Evolutionary conservation across 257 asterid genomes (phyloP).

Genomic region (Penstemon barbatus): DNA sequence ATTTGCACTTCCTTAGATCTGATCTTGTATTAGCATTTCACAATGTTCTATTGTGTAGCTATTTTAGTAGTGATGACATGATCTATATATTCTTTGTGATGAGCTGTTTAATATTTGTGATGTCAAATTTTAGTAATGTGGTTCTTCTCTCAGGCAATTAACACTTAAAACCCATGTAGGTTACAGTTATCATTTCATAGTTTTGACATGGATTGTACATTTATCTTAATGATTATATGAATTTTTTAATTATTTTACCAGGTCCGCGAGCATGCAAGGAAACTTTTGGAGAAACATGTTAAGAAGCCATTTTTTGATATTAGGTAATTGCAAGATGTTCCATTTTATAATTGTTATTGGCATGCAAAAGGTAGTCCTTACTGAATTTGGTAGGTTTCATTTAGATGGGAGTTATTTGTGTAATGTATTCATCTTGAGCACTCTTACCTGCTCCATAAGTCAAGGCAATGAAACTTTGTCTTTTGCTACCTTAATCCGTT

Average conservation of each 20-base stretch:
- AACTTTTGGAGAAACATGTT: conserved; percentile 89
- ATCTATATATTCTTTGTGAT: not conserved
- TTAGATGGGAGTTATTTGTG: not conserved
- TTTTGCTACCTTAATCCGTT: not conserved
- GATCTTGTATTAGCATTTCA: not conserved
- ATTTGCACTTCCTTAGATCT: not conserved
- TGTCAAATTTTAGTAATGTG: conserved; percentile 3
- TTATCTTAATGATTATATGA: conserved; percentile 13
- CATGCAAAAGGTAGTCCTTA: not conserved
- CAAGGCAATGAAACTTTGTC: not conserved
- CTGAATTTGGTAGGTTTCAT: not conserved
- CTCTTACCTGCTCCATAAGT: not conserved
- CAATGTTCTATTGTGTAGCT: not conserved
- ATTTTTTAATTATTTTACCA: conserved; percentile 32
- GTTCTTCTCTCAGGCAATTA: not conserved
- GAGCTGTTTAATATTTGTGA: not conserved
- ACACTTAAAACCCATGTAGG: not conserved
- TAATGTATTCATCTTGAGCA: conserved; percentile 6
- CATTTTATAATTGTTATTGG: conserved; percentile 6
- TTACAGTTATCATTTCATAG: not conserved
- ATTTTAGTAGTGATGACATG: not conserved
- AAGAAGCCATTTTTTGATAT: conserved; percentile 90
- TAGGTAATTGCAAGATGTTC: conserved; percentile 47
- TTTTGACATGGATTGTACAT: conserved; percentile 8
- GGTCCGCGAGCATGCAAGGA: conserved; percentile 98